phyloP scores from a whole-genome alignment of 371 early-diverging fungal genomes.

The Haplosporangium sp. region DNA sequence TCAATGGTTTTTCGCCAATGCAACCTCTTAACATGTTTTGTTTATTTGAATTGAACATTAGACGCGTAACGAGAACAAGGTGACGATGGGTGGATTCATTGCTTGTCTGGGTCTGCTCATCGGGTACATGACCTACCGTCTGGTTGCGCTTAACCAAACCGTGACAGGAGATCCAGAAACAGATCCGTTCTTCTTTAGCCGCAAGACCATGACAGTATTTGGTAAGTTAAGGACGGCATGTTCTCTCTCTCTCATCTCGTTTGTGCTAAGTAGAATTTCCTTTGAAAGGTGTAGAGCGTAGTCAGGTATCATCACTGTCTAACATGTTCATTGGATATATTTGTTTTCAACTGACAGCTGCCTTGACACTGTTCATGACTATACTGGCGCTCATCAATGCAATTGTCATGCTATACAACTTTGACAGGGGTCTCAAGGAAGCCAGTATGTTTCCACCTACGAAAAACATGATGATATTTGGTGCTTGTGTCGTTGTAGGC shows the following conservation, averaged over 20 bases:
- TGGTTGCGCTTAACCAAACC: conserved; percentile 18
- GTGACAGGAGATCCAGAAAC: conserved; percentile 28
- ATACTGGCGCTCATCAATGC: conserved; percentile 33
- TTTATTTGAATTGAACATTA: neutral
- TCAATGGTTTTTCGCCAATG: neutral
- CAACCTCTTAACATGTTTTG: neutral
- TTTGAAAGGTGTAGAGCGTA: too few species aligned
- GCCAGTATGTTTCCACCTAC: conserved; percentile 24
- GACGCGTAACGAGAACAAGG: conserved; percentile 43
- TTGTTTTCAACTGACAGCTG: conserved; percentile 6
- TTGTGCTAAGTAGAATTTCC: too few species aligned
- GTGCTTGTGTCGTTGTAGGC: neutral
- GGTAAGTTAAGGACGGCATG: conserved; percentile 8
- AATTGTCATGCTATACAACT: conserved; percentile 45
- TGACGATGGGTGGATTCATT: conserved; percentile 48
- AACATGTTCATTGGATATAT: neutral
- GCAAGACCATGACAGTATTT: conserved; percentile 52
- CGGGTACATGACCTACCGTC: conserved; percentile 34
- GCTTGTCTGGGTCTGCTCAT: conserved; percentile 33
- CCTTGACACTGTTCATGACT: conserved; percentile 35
- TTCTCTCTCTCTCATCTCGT: neutral
- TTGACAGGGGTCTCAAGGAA: conserved; percentile 52
- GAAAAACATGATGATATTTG: too few species aligned
- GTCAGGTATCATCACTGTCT: neutral
- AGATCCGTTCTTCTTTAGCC: conserved; percentile 43